These are phyloP conservation scores for Elsinoe fawcettii DNA, from an alignment of 2,329 filamentous ascomycete species.

Conservation along the genomic window DNA sequence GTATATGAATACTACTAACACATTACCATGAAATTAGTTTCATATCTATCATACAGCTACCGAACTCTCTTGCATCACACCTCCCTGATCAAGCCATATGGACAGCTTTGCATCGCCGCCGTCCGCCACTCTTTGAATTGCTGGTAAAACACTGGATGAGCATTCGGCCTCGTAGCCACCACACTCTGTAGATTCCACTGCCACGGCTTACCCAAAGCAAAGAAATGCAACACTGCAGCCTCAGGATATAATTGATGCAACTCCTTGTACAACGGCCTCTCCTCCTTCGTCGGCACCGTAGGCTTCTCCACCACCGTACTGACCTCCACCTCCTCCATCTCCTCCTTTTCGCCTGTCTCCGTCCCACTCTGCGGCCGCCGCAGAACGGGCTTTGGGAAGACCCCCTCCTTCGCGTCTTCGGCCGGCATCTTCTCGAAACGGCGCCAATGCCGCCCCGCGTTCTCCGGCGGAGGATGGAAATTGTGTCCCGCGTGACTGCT, in stretches of 20 bases:
- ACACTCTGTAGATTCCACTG: slow-evolving; percentile 16
- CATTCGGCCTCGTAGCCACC: slow-evolving; percentile 18
- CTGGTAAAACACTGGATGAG: slow-evolving; percentile 24
- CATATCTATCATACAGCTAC: background rate
- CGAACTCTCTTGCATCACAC: background rate
- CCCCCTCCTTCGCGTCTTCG: background rate
- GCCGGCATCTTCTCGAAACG: background rate
- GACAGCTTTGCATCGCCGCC: slow-evolving; percentile 19
- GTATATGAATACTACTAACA: background rate
- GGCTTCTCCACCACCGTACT: background rate
- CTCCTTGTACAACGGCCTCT: slow-evolving; percentile 20
- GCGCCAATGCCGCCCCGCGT: background rate
- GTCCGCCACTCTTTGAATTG: slow-evolving; percentile 24
- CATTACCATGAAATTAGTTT: background rate
- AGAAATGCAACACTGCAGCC: slow-evolving; percentile 25
- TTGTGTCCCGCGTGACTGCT: background rate
- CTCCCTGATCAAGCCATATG: background rate
- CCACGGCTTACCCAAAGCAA: slow-evolving; percentile 26
- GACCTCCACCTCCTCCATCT: background rate
- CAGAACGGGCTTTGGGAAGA: background rate
- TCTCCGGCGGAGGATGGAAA: slow-evolving; percentile 6
- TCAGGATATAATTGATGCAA: slow-evolving; percentile 21
- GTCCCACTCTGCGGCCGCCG: background rate
- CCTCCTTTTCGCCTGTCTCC: background rate
- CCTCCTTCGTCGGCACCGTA: background rate